Base-by-base conservation (phyloP, 345 rosid genomes). In the Salix purpurea region DNA sequence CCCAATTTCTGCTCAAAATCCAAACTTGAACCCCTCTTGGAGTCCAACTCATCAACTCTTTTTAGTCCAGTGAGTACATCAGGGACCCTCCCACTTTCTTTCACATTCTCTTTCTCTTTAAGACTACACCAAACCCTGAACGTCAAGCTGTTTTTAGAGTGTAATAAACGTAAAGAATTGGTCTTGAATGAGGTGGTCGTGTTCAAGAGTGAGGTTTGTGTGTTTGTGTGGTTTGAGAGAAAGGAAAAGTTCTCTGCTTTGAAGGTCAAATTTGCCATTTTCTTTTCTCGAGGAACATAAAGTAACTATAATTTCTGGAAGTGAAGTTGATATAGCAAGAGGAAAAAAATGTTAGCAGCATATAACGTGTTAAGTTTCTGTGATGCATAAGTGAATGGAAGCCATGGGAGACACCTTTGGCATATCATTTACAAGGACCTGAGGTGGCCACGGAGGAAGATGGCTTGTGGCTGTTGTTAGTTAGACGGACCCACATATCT, bases 231-330 rank as follows among this genome's bases (percentile, higher is more conserved):
- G 56, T 74, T 85, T 32, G 91, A 82, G 37, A 86, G 78, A 74
- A 82, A 74, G 76, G 82, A 80, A 61, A 80, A 86, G 76, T 65
- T 82, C 8, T 87, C 75, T 0, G 84, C 79, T 86, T 86, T 82
- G 19, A 84, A 78, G 23, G 86, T 42, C 70, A 90, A 78, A 69
- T 83, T 92, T 42, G 90, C 92, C 98, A 92, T 94, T 46, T 39
- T 69, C 16, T 42, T 69, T 42, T 69, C 52, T 34, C 8, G 42
- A 34, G 1, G 18, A 40, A 28, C 39, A 1, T 23, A 58, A 58
- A 58, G 23, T 28, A 58, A 58, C 28, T 58, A 24, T 23, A 58
- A 1, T 58, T 58, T 58, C 24, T 4, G 64, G 11, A 58, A 58
- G 64, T 23, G 64, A 60, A 12, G 40, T 24, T 42, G 46, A 60